Conservation (phyloP, 2,329 filamentous ascomycete genomes). For the Fusarium sp. region DNA sequence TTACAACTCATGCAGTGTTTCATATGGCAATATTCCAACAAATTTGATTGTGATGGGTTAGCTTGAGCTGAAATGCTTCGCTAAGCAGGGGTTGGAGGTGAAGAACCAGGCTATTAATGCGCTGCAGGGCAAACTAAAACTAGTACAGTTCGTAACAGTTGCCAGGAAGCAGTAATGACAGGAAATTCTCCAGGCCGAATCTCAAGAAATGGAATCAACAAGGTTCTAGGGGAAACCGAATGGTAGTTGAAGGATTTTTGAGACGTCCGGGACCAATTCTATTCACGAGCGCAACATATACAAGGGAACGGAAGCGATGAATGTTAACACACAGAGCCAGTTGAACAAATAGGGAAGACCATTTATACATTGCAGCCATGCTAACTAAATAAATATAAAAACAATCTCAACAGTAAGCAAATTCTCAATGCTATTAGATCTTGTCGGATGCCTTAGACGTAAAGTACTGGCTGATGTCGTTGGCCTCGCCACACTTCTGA, state of each 20-base stretch:
- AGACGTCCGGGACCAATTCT: too few relatives aligned
- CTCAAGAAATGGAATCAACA: background rate
- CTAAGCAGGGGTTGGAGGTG: too few relatives aligned
- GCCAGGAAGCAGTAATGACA: background rate
- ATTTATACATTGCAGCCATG: background rate
- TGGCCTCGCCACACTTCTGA: constrained; percentile 24
- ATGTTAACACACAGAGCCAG: background rate
- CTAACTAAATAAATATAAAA: background rate
- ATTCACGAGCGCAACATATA: background rate
- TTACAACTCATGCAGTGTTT: too few relatives aligned
- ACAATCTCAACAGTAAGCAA: background rate
- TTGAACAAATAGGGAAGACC: background rate
- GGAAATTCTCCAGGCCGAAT: background rate
- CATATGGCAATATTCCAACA: too few relatives aligned
- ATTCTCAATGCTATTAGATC: background rate
- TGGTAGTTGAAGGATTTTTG: background rate
- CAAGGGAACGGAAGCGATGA: background rate
- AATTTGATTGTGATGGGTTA: too few relatives aligned
- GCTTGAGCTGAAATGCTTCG: too few relatives aligned
- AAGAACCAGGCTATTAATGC: too few relatives aligned
- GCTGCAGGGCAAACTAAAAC: too few relatives aligned
- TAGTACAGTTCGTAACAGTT: too few relatives aligned
- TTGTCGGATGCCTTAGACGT: background rate
- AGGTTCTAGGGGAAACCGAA: background rate
- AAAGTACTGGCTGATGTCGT: constrained; percentile 25